These are phyloP conservation scores for Torulaspora globosa DNA, from an alignment of 1,139 yeast genomes.

Conservation along the genomic window DNA sequence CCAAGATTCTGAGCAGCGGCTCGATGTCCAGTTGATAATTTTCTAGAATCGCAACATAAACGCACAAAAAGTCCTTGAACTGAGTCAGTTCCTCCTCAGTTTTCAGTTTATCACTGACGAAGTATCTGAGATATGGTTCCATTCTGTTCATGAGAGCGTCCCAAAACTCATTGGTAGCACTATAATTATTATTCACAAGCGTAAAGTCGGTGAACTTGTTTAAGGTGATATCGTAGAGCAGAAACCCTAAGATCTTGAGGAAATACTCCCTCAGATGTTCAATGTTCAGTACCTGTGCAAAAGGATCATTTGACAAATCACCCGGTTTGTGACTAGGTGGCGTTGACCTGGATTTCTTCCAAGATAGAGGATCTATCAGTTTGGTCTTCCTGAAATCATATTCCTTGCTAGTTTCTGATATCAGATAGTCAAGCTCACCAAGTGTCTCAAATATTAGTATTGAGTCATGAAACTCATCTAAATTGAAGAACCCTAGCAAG, in stretches of 20 bases:
- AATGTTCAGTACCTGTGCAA: conserved; percentile 26
- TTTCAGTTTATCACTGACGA: conserved; percentile 35
- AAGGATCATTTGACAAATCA: conserved; percentile 24
- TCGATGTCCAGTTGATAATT: conserved; percentile 59
- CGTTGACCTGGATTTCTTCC: conserved; percentile 35
- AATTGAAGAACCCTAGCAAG: conserved; percentile 40
- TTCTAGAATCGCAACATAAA: conserved; percentile 74
- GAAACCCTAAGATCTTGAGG: conserved; percentile 67
- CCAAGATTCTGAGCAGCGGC: conserved; percentile 59
- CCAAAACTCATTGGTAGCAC: conserved; percentile 73
- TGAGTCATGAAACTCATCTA: conserved; percentile 75
- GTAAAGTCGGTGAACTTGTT: conserved; percentile 54
- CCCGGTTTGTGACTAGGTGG: conserved; percentile 24
- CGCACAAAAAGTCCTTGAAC: conserved; percentile 60
- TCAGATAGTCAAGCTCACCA: conserved; percentile 57
- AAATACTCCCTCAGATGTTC: conserved; percentile 52
- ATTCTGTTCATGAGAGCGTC: conserved; percentile 59
- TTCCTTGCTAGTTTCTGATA: conserved; percentile 64
- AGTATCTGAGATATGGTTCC: conserved; percentile 48
- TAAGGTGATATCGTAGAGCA: conserved; percentile 68
- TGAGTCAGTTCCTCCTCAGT: conserved; percentile 41
- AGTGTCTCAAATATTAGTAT: conserved; percentile 75
- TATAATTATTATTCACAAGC: conserved; percentile 50
- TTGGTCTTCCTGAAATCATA: conserved; percentile 69
- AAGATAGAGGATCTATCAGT: conserved; percentile 58